Base-by-base conservation (phyloP, 164 flowering plant genomes). In the Chimonanthus praecox region DNA sequence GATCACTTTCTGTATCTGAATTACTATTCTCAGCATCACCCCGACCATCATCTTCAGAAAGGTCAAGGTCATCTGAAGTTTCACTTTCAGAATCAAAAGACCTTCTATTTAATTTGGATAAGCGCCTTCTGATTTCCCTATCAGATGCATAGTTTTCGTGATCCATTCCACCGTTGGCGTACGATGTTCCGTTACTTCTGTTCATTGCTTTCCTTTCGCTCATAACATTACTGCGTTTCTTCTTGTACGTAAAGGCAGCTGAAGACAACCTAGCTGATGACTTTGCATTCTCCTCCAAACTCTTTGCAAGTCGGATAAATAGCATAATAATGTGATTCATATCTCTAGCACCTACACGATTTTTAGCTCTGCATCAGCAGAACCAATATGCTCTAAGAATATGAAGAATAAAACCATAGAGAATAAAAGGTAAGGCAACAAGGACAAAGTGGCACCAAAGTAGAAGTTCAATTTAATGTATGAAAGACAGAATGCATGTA, bases 1-100 rank as follows among this genome's bases (percentile, higher is more conserved):
- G 78, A 72, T 91, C 97, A 82, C 89, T 94, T 81, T 90, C 95
- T 66, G 98, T 85, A 50, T 90, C 95, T 20, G 97, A 92, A 67
- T 72, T 80, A 67, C 90, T 83, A 78, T 81, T 86, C 77, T 84
- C 90, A 71, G 83, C 82, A 65, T 83, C 89, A 77, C 82, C 79
- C 71, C 74, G 75, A 63, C 77, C 78, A 82, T 79, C 85, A 72
- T 84, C 90, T 73, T 89, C 90, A 45, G 94, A 93, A 68, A 75
- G 78, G 61, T 82, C 88, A 68, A 76, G 72, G 13, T 92, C 97
- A 82, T 89, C 97, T 80, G 99, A 94, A 67, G 94, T 89, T 47
- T 90, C 98, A 87, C 90, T 90, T 71, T 82, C 98, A 2, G 98
- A 94, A 68, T 86, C 91, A 74, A 90, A 73, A 67, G 90, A 76